Evolutionary conservation across 805 yeast genomes (phyloP).

Genomic region (Diddensiella caesifluorescens): DNA sequence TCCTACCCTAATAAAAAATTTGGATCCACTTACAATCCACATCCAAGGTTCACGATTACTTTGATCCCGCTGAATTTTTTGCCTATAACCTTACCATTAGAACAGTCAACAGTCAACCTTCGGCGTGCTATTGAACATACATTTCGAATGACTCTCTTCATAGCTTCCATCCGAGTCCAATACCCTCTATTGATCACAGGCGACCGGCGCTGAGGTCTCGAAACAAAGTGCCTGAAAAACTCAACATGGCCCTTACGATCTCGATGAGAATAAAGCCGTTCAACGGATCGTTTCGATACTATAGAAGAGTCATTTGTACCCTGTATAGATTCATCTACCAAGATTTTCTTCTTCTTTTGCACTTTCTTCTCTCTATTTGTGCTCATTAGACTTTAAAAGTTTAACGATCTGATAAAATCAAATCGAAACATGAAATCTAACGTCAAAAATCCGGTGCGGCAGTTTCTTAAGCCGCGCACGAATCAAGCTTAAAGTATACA

Average conservation of each 20-base stretch:
- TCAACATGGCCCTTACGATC: conserved; percentile 20
- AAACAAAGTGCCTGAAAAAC: conserved; percentile 66
- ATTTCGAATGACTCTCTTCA: conserved; percentile 45
- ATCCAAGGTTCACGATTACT: conserved; percentile 64
- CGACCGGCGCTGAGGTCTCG: conserved; percentile 59
- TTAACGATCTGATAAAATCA: too few species aligned
- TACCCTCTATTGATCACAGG: conserved; percentile 81
- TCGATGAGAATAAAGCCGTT: conserved; percentile 41
- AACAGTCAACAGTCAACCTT: not conserved
- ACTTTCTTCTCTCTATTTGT: conserved; percentile 3
- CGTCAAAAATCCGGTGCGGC: too few species aligned
- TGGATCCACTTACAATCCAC: conserved; percentile 46
- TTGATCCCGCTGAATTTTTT: conserved; percentile 25
- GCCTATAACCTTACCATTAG: conserved; percentile 30
- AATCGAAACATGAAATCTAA: too few species aligned
- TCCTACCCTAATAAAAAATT: not conserved
- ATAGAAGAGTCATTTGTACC: conserved; percentile 82
- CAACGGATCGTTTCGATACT: conserved; percentile 77
- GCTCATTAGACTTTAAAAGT: too few species aligned
- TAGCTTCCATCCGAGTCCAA: conserved; percentile 73
- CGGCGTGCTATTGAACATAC: conserved; percentile 17
- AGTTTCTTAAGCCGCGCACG: too few species aligned
- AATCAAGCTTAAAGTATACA: too few species aligned
- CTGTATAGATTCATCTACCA: conserved; percentile 62
- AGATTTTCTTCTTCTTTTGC: conserved; percentile 11